These are phyloP conservation scores for Cordyceps militaris DNA, from an alignment of 2,329 filamentous ascomycete genomes.

Conservation along the genomic window DNA sequence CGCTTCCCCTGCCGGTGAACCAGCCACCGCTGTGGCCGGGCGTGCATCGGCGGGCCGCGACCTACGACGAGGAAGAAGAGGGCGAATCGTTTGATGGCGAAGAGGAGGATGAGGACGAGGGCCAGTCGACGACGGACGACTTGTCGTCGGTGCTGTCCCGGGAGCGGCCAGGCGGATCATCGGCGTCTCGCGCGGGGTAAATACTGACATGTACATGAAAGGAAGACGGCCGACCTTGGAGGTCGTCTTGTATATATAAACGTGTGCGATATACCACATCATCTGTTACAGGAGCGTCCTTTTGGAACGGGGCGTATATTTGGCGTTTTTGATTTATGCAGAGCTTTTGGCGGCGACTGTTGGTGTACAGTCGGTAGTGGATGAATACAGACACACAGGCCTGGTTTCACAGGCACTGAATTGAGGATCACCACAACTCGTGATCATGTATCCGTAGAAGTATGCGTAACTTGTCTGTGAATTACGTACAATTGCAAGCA, in stretches of 20 bases:
- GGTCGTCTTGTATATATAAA: conserved; percentile 2
- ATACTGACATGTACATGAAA: conserved; percentile 1
- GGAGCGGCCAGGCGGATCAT: conserved; percentile 1
- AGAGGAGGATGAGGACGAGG: conserved; percentile 26
- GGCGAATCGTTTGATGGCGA: conserved; percentile 25
- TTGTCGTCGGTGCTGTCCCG: conserved; percentile 14
- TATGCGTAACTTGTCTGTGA: not conserved
- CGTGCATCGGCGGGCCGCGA: conserved; percentile 25
- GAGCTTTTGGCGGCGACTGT: not conserved
- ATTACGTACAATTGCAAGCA: not conserved
- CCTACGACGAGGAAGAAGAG: conserved; percentile 28
- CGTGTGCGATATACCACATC: not conserved
- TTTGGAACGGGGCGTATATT: not conserved
- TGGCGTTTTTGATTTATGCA: not conserved
- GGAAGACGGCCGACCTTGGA: not conserved
- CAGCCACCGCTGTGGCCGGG: conserved; percentile 39
- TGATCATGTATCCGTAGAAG: too few species aligned
- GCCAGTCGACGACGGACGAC: conserved; percentile 23
- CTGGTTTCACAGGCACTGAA: not conserved
- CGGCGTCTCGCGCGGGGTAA: conserved; percentile 1
- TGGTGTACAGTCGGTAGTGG: not conserved
- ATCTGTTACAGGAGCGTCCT: not conserved
- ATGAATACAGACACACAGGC: not conserved
- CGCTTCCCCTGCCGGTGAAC: conserved; percentile 20
- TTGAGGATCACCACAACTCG: not conserved